phyloP scores from a whole-genome alignment of 2,329 filamentous ascomycete species.

The Xylariaceae sp. region DNA sequence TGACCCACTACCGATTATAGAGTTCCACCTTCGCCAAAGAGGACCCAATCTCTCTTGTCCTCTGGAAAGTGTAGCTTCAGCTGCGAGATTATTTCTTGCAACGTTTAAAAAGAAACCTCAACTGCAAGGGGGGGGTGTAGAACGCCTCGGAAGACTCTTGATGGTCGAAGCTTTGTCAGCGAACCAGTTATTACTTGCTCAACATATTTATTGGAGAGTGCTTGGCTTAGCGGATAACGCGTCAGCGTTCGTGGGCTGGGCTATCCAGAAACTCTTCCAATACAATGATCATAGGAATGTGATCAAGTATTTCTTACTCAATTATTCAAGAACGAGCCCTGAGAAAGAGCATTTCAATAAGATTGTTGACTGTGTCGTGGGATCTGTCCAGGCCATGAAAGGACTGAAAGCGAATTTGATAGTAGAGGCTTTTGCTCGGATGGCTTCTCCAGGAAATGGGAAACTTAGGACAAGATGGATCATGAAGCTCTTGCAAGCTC shows the following conservation, averaged over 20 bases:
- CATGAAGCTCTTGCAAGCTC: slow-evolving; percentile 43
- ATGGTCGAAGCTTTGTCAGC: slow-evolving; percentile 39
- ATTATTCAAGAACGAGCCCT: slow-evolving; percentile 39
- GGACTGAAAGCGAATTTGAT: slow-evolving; percentile 39
- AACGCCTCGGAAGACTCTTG: slow-evolving; percentile 37
- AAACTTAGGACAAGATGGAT: slow-evolving; percentile 45
- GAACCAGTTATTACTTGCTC: slow-evolving; percentile 28
- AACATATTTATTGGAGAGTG: slow-evolving; percentile 44
- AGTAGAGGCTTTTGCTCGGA: slow-evolving; percentile 37
- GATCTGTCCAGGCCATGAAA: slow-evolving; percentile 40
- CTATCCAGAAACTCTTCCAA: slow-evolving; percentile 40
- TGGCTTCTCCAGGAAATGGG: slow-evolving; percentile 27
- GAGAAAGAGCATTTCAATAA: slow-evolving; percentile 27
- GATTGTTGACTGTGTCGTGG: slow-evolving; percentile 42
- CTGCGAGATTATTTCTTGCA: slow-evolving; percentile 42
- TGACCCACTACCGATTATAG: slow-evolving; percentile 44
- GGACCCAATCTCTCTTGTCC: slow-evolving; percentile 14
- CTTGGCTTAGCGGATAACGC: slow-evolving; percentile 32
- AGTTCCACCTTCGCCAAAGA: slow-evolving; percentile 33
- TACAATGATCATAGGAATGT: slow-evolving; percentile 40
- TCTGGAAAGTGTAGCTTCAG: slow-evolving; percentile 28
- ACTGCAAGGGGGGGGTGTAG: slow-evolving; percentile 15
- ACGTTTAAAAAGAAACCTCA: slow-evolving; percentile 35
- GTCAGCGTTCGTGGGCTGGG: slow-evolving; percentile 39
- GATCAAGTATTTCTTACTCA: slow-evolving; percentile 44